Evolutionary conservation across 805 yeast species (phyloP), one percentile per base, ranked within the genome.

Genomic region (Starmerella kuoi): DNA sequence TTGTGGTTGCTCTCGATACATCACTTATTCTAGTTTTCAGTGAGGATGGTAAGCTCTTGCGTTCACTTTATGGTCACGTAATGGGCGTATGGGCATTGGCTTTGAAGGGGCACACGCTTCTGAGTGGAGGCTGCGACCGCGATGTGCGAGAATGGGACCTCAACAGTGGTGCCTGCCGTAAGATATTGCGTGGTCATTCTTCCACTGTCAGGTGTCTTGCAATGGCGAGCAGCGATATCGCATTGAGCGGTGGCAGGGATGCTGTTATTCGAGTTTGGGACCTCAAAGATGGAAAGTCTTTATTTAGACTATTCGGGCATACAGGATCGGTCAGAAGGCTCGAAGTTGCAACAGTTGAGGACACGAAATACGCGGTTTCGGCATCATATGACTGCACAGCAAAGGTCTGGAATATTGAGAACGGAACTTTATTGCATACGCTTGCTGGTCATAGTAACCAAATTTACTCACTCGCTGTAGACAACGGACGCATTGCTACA

Each of bases 41-140:
- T 28, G 56, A 54, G 38, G 64, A 60, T 45, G 69, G 70, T 27
- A 50, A 58, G 35, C 54, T 64, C 38, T 53, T 87, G n/a, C 69
- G 95, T 48, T 86, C 96, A 0, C 94, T 88, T 57, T 85, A 84
- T 63, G 98, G 98, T 4, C 98, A 91, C 59, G 85, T 91, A 39
- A 95, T 86, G 69, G 98, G 97, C 31, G 95, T 91, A 12, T 88
- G 97, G 96, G 87, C 94, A 24, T 79, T 91, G 46, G 80, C 87
- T 33, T 84, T 95, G 1, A 85, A 79, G 63, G 95, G 94, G 33
- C 76, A 86, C 56, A 79, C 88, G 54, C 72, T 88, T 50, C 95
- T 88, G 18, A 78, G 93, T 27, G 97, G 97, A 28, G 85, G 94
- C 17, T 95, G 97, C 51, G 98, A 88, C 63, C 73, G 95, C 57